These are phyloP conservation scores for Aspergillus calidoustus DNA, from an alignment of 2,329 filamentous ascomycete genomes.

Conservation along the genomic window DNA sequence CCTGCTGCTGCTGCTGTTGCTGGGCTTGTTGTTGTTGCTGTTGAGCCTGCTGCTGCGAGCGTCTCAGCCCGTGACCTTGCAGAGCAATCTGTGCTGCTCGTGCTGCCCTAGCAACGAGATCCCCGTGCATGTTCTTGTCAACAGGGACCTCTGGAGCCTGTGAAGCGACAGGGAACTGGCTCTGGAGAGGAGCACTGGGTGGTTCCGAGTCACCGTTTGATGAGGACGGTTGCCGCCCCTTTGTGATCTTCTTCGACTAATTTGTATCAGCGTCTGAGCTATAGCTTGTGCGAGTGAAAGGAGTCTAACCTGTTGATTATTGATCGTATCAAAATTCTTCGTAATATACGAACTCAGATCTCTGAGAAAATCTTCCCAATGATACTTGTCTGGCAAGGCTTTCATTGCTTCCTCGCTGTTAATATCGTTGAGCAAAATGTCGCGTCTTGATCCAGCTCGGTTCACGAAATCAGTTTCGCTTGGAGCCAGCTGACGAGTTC, in stretches of 20 bases:
- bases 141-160: conserved; percentile 46
- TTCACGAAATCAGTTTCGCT: conserved; percentile 65
- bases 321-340: conserved; percentile 60
- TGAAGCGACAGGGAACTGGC: conserved; percentile 46
- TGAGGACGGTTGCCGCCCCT: conserved; percentile 42
- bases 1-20: conserved; percentile 30
- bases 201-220: conserved; percentile 44
- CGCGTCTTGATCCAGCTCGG: conserved; percentile 57
- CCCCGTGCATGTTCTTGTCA: conserved; percentile 48
- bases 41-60: conserved; percentile 41
- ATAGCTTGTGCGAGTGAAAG: background rate
- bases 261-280: conserved; percentile 25
- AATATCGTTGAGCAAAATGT: conserved; percentile 61
- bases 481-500: conserved; percentile 58
- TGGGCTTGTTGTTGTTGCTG: conserved; percentile 37
- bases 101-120: conserved; percentile 53
- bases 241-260: conserved; percentile 45
- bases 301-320: conserved; percentile 50
- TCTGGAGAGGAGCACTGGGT: conserved; percentile 44
- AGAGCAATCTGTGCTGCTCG: conserved; percentile 54
- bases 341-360: conserved; percentile 63
- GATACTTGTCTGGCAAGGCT: conserved; percentile 62
- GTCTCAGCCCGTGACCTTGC: conserved; percentile 47
- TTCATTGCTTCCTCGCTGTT: conserved; percentile 54
- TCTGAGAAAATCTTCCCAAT: conserved; percentile 66